These are phyloP conservation scores for Fraxinus floribunda DNA, from an alignment of 305 asterid genomes.

Conservation along the genomic window DNA sequence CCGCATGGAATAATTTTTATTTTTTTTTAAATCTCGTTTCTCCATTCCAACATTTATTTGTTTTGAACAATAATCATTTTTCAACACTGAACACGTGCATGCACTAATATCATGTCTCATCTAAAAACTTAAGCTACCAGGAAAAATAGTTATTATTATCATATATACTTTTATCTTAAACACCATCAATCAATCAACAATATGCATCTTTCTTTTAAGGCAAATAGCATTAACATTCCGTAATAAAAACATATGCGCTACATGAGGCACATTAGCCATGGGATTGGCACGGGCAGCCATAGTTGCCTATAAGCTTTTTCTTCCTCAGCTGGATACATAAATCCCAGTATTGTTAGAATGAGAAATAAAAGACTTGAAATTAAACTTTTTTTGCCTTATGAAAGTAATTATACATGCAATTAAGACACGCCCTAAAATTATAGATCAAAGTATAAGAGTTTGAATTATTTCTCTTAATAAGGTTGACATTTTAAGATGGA, in stretches of 20 bases:
- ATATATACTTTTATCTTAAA: neutral
- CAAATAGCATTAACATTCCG: neutral
- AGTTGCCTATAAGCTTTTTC: neutral
- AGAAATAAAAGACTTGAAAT: neutral
- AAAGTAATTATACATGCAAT: too few species aligned
- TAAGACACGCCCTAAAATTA: too few species aligned
- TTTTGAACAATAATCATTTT: too few species aligned
- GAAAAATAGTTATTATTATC: neutral
- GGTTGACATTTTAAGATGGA: too few species aligned
- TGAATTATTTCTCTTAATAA: too few species aligned
- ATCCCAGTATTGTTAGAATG: neutral
- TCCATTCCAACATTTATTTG: too few species aligned
- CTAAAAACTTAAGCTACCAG: neutral
- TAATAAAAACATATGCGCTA: neutral
- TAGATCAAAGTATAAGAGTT: too few species aligned
- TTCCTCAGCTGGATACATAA: neutral
- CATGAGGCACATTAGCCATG: slow-evolving; percentile 20
- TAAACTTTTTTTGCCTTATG: too few species aligned
- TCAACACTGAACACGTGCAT: neutral
- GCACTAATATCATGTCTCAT: neutral
- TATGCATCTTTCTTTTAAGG: neutral
- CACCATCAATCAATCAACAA: neutral
- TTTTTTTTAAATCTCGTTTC: too few species aligned
- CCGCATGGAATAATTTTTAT: too few species aligned
- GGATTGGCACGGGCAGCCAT: slow-evolving; percentile 33